Conservation (phyloP, 2,329 filamentous ascomycete species). For the Shiraia bambusicola region DNA sequence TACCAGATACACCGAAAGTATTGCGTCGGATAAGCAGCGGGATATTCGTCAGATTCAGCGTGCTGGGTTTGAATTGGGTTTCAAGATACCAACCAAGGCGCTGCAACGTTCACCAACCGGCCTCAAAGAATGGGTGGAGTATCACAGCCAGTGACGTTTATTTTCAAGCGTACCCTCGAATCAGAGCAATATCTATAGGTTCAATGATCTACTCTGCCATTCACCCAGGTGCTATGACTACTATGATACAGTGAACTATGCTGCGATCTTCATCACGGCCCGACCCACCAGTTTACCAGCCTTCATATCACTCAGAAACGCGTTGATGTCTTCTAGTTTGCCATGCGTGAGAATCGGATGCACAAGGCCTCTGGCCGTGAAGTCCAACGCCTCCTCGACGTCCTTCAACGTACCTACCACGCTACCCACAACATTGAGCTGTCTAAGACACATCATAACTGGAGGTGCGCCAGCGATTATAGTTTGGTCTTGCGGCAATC, state of each 20-base stretch:
- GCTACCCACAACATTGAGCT: conserved; percentile 47
- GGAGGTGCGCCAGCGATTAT: conserved; percentile 37
- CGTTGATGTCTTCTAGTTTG: conserved; percentile 43
- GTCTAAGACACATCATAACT: conserved; percentile 43
- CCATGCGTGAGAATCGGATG: conserved; percentile 44
- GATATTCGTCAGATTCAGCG: neutral
- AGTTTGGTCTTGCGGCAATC: conserved; percentile 25
- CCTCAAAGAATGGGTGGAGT: neutral
- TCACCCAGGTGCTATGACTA: too few species aligned
- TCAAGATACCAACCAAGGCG: neutral
- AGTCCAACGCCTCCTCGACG: conserved; percentile 50
- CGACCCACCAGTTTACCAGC: conserved; percentile 45
- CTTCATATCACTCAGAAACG: conserved; percentile 44
- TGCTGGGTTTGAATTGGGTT: neutral
- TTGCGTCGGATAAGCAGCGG: neutral
- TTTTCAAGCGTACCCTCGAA: neutral
- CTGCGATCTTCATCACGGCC: conserved; percentile 45
- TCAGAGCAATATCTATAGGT: too few species aligned
- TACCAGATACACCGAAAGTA: neutral
- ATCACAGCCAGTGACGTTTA: neutral
- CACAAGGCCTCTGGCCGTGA: conserved; percentile 47
- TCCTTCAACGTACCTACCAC: conserved; percentile 49
- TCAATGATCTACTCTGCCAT: too few species aligned
- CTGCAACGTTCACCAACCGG: neutral
- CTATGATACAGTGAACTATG: conserved; percentile 2